Percentiles rank a stretch among this genome's conserved stretches.
Evolutionary conservation across 768 basidiomycete genomes (phyloP).

Genomic region (Rossbeevera mucosa): DNA sequence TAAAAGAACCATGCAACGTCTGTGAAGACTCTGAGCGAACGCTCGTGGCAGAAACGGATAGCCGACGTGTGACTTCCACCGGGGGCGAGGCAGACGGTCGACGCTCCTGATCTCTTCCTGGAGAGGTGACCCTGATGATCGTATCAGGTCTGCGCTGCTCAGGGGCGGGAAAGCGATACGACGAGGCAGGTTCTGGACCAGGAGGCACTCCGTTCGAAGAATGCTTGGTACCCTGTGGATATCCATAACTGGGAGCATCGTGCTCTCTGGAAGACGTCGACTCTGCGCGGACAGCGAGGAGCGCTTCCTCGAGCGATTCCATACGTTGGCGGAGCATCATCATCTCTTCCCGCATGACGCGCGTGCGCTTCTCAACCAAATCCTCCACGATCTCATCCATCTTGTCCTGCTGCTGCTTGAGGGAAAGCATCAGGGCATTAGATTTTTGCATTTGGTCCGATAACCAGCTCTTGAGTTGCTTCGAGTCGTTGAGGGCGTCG

Average conservation of each 20-base stretch:
- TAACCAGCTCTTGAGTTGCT: slow-evolving; percentile 73
- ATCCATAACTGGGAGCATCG: slow-evolving; percentile 12
- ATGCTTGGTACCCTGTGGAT: slow-evolving; percentile 23
- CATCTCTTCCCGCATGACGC: slow-evolving; percentile 59
- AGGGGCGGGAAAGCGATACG: slow-evolving; percentile 48
- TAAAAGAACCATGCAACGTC: slow-evolving; percentile 14
- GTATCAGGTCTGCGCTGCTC: slow-evolving; percentile 33
- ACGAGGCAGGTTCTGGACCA: slow-evolving; percentile 30
- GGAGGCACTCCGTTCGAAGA: slow-evolving; percentile 35
- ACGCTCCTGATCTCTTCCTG: slow-evolving; percentile 39
- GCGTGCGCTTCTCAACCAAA: slow-evolving; percentile 58
- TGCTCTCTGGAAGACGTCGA: slow-evolving; percentile 14
- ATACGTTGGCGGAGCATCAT: slow-evolving; percentile 54
- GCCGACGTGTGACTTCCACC: slow-evolving; percentile 44
- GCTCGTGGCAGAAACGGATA: slow-evolving; percentile 40
- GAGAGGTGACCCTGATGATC: slow-evolving; percentile 37
- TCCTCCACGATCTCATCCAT: slow-evolving; percentile 55
- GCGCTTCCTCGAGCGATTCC: slow-evolving; percentile 60
- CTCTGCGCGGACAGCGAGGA: slow-evolving; percentile 28
- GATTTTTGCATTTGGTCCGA: slow-evolving; percentile 67
- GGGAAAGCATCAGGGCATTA: slow-evolving; percentile 46
- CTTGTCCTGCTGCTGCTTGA: slow-evolving; percentile 60
- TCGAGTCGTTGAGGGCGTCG: slow-evolving; percentile 76
- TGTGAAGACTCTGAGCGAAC: slow-evolving; percentile 43
- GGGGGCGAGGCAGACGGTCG: slow-evolving; percentile 41